Base-by-base conservation (phyloP, 768 basidiomycete species). In the Mycena latifolia region DNA sequence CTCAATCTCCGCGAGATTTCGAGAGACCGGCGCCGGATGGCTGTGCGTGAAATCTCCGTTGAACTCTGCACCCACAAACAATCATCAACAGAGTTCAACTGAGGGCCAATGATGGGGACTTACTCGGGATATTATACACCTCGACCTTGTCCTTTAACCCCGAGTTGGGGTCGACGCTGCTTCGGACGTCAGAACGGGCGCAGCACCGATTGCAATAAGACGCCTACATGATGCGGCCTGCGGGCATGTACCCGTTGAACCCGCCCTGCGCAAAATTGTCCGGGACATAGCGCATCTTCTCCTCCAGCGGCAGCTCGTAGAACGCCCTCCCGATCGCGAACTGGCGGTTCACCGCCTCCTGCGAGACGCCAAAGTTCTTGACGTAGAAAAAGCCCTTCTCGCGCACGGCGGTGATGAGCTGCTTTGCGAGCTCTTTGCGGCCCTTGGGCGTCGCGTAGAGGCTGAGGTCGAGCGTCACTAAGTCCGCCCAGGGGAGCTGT, bases 311-410 rank as follows among this genome's bases (percentile, higher is more conserved):
- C 0, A 85, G 71, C 31, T 87, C 83, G 67, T 85, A 86, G 72
- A 86, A 82, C 50, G 76, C 71, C 48, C 80, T 78, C 0, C 85
- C 85, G 35, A 87, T 70, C 0, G 79, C 76, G 69, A 85, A 85
- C 69, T 87, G 85, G 33, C 81, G 70, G 69, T 86, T 78, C n/a
- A 87, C 84, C 17, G 74, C 73, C 57, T 83, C 82, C 69, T 85
- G 82, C 12, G 80, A 73, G 66, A 87, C 83, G 66, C 81, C 82
- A 70, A 83, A 86, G 72, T 81, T 82, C 76, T 81, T 83, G 39
- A 85, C 82, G 71, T 85, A 85, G 79, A 85, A 85, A 76, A 84
- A 85, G 15, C 84, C 84, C 63, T 85, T 80, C 68, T 80, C 79
- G 31, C 81, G 80, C 29, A 85, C 77, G 15, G 82, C 84, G 45